Evolutionary conservation across 768 basidiomycete species (phyloP).

Genomic region (Pholiota molesta): DNA sequence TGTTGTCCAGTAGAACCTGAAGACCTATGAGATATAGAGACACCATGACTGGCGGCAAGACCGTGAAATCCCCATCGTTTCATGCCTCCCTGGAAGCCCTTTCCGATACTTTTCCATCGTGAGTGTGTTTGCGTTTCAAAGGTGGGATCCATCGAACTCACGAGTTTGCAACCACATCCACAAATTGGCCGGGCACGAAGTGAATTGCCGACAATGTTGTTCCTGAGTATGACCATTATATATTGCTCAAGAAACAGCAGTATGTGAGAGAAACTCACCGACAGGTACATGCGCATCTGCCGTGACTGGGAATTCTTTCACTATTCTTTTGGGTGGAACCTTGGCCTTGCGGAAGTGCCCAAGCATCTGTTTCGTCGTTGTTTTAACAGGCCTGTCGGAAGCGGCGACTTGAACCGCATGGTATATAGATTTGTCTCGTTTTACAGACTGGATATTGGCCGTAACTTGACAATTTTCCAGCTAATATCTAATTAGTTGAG

Average conservation of each 20-base stretch:
- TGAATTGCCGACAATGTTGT: slow-evolving; percentile 90
- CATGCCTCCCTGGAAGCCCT: slow-evolving; percentile 97
- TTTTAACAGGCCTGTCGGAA: slow-evolving; percentile 71
- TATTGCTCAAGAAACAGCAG: not conserved
- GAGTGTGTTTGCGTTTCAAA: not conserved
- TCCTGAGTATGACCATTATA: slow-evolving; percentile 46
- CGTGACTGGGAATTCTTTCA: slow-evolving; percentile 89
- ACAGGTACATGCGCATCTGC: slow-evolving; percentile 88
- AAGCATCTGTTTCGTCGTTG: slow-evolving; percentile 75
- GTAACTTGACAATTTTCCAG: slow-evolving; percentile 91
- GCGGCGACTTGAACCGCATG: slow-evolving; percentile 96
- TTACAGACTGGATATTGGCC: slow-evolving; percentile 68
- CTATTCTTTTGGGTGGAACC: slow-evolving; percentile 79
- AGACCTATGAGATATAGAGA: slow-evolving; percentile 91
- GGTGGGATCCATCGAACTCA: slow-evolving; percentile 44
- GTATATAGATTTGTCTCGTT: slow-evolving; percentile 71
- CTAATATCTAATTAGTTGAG: slow-evolving; percentile 38
- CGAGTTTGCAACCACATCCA: slow-evolving; percentile 92
- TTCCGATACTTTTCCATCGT: slow-evolving; percentile 71
- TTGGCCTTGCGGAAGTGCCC: slow-evolving; percentile 89
- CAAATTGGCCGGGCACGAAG: slow-evolving; percentile 96
- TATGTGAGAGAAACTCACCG: slow-evolving; percentile 53
- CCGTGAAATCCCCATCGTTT: slow-evolving; percentile 95
- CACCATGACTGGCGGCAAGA: slow-evolving; percentile 92
- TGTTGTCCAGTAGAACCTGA: slow-evolving; percentile 94